A percentile compares a stretch with the other conserved stretches of the same genome.
Conservation (phyloP, 345 rosid genomes). For the Bruguiera gymnorhiza region DNA sequence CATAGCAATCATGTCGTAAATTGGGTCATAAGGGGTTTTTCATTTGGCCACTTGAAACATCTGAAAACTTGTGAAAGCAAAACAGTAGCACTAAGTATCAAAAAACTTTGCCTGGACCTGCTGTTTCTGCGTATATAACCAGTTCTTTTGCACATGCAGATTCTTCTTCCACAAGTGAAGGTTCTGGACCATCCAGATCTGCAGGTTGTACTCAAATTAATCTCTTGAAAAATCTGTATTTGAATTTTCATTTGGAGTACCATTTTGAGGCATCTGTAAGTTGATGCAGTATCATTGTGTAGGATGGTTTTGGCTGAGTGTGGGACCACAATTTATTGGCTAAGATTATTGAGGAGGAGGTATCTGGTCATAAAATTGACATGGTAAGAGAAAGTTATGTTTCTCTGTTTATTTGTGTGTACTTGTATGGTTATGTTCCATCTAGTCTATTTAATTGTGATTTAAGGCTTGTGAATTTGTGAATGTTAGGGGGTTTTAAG, state of each 20-base stretch:
- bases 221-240: not conserved
- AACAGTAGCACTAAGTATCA: not conserved
- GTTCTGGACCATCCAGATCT: constrained; percentile 61
- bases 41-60: not conserved
- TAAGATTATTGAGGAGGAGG: constrained; percentile 58
- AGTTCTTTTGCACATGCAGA: constrained; percentile 29
- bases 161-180: constrained; percentile 59
- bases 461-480: not conserved
- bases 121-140: not conserved
- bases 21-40: not conserved
- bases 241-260: constrained; percentile 5
- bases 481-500: no score
- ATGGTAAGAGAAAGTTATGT: constrained; percentile 42
- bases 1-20: not conserved
- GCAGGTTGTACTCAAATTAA: constrained; percentile 41
- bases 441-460: not conserved
- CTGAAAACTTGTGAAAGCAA: not conserved
- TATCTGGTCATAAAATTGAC: constrained; percentile 40
- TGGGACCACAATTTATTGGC: constrained; percentile 68
- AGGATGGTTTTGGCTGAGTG: constrained; percentile 82
- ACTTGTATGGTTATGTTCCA: not conserved
- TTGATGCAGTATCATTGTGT: constrained; percentile 18
- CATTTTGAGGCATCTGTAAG: constrained; percentile 5
- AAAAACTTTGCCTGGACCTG: not conserved
- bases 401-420: not conserved